Percentiles rank a stretch among this genome's conserved stretches.
These are phyloP conservation scores for Ophiostoma ips DNA, from an alignment of 2,329 filamentous ascomycete species.

Conservation along the genomic window DNA sequence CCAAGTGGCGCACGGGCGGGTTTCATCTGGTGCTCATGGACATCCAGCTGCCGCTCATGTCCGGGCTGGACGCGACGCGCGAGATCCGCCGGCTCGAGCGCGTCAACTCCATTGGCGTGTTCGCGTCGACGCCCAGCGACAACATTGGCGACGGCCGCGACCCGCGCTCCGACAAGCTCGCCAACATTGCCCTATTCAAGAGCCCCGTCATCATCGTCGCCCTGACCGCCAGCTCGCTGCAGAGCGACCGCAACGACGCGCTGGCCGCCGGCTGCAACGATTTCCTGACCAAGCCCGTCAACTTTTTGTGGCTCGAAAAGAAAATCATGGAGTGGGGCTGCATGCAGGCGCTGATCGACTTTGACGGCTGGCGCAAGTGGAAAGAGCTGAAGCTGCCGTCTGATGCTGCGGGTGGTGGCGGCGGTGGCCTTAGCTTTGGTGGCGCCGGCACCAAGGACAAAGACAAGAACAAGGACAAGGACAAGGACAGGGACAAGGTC, in stretches of 20 bases:
- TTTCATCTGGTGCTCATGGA: slow-evolving; percentile 98
- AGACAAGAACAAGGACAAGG: not conserved
- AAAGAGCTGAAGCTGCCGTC: slow-evolving; percentile 46
- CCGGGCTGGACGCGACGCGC: slow-evolving; percentile 82
- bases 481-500: not conserved
- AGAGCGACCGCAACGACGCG: slow-evolving; percentile 90
- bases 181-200: slow-evolving; percentile 65
- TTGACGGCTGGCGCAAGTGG: slow-evolving; percentile 96
- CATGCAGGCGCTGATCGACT: slow-evolving; percentile 98
- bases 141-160: slow-evolving; percentile 33
- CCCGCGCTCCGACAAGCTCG: slow-evolving; percentile 53
- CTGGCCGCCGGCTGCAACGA: slow-evolving; percentile 94
- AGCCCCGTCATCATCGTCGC: slow-evolving; percentile 97
- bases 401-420: not conserved
- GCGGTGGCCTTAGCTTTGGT: too few relatives aligned
- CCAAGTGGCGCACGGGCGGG: slow-evolving; percentile 82
- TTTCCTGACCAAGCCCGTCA: slow-evolving; percentile 96
- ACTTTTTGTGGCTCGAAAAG: slow-evolving; percentile 91
- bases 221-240: slow-evolving; percentile 82
- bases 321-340: slow-evolving; percentile 99
- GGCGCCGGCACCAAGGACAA: not conserved
- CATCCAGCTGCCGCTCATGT: slow-evolving; percentile 95
- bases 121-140: slow-evolving; percentile 49
- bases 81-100: slow-evolving; percentile 85
- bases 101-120: slow-evolving; percentile 85